These are phyloP conservation scores for Metschnikowia reukaufii DNA, from an alignment of 805 yeast species.

Conservation along the genomic window DNA sequence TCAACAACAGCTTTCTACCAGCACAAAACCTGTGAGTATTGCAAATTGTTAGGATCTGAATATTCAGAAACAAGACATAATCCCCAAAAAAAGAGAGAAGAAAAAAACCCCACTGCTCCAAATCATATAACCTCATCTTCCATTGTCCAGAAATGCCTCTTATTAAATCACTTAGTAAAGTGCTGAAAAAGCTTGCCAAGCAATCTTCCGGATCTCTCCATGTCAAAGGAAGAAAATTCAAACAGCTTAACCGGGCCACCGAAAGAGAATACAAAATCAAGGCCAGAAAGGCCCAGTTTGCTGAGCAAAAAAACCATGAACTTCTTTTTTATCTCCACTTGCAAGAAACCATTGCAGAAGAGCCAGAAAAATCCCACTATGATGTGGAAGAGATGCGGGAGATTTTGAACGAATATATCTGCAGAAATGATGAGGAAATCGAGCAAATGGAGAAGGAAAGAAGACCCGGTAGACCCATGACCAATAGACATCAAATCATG, in stretches of 20 bases:
- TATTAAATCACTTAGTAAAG: slow-evolving; percentile 65
- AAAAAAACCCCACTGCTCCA: too few species aligned
- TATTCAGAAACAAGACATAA: neutral
- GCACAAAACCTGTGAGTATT: too few species aligned
- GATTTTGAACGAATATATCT: slow-evolving; percentile 60
- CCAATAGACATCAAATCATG: slow-evolving; percentile 65
- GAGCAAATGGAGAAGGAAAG: slow-evolving; percentile 58
- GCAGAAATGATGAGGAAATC: slow-evolving; percentile 75
- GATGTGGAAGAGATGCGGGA: slow-evolving; percentile 57
- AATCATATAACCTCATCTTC: neutral
- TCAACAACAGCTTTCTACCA: too few species aligned
- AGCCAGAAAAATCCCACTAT: slow-evolving; percentile 35
- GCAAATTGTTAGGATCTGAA: neutral
- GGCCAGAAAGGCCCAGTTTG: slow-evolving; percentile 54
- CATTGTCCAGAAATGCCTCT: slow-evolving; percentile 51
- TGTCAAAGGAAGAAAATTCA: slow-evolving; percentile 87
- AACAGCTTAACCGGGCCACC: slow-evolving; percentile 82
- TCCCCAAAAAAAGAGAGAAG: neutral
- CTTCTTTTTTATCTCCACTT: slow-evolving; percentile 57
- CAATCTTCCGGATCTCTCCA: slow-evolving; percentile 60
- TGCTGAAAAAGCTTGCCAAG: slow-evolving; percentile 57
- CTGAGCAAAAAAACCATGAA: slow-evolving; percentile 61
- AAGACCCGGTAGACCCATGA: slow-evolving; percentile 86
- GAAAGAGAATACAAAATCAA: slow-evolving; percentile 73
- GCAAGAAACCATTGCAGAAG: slow-evolving; percentile 46